A percentile compares a stretch with the other conserved stretches of the same genome.
phyloP scores from a whole-genome alignment of 371 early-diverging fungal species.

The Chytridiales sp. region DNA sequence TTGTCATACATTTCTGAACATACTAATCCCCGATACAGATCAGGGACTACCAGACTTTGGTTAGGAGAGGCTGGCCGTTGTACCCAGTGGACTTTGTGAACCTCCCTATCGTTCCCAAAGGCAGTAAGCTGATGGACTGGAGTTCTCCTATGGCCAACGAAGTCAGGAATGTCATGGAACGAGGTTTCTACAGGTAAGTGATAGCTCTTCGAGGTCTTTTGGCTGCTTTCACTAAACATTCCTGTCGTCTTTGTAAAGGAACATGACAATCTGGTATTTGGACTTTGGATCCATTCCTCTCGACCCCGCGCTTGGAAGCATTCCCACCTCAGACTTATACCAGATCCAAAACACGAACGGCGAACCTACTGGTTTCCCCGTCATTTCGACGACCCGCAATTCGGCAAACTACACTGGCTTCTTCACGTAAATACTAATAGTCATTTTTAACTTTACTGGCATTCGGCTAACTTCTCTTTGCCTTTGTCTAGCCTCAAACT shows the following conservation, averaged over 20 bases:
- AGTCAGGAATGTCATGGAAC: background rate
- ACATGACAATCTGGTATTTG: background rate
- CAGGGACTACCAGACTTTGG: background rate
- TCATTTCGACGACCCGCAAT: background rate
- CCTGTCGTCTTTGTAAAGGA: background rate
- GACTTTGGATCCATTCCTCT: background rate
- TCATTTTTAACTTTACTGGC: background rate
- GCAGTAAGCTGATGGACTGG: background rate
- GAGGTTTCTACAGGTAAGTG: conserved; percentile 12
- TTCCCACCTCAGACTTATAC: background rate
- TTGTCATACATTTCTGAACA: background rate
- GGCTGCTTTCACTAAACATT: no score
- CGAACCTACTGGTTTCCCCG: background rate
- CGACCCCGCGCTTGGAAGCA: background rate
- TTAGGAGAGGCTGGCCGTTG: background rate
- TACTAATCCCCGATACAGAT: background rate
- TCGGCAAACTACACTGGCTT: conserved; percentile 14
- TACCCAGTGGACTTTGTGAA: background rate
- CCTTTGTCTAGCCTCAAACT: background rate
- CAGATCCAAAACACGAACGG: background rate
- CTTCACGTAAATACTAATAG: conserved; percentile 4
- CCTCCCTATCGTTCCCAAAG: conserved; percentile 7
- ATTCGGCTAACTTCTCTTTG: background rate
- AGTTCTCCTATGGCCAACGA: background rate
- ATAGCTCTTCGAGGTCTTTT: no score